Conservation (phyloP, 2,329 filamentous ascomycete species). For the Fusarium sp. region DNA sequence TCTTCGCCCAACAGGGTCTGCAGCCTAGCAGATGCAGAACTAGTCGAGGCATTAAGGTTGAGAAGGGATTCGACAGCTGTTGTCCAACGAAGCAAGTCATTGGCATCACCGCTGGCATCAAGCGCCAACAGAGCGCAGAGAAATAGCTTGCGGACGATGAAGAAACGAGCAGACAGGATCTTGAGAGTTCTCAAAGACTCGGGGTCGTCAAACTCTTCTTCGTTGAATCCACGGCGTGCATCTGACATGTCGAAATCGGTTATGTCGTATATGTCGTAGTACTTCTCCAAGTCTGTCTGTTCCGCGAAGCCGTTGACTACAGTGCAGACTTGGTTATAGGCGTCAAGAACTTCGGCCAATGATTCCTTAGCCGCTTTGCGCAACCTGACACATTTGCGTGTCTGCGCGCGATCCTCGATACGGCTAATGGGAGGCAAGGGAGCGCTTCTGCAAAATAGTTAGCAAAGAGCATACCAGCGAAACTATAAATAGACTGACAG, state of each 20-base stretch:
- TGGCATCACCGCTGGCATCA: slow-evolving; percentile 81
- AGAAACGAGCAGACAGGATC: slow-evolving; percentile 82
- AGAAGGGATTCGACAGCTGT: slow-evolving; percentile 81
- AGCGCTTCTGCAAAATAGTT: slow-evolving; percentile 71
- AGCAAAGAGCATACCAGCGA: not conserved
- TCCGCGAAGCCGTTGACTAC: slow-evolving; percentile 80
- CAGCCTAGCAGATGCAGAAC: slow-evolving; percentile 72
- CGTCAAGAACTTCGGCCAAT: slow-evolving; percentile 76
- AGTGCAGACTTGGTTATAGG: slow-evolving; percentile 77
- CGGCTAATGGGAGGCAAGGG: slow-evolving; percentile 93
- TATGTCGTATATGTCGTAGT: slow-evolving; percentile 90
- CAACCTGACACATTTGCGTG: slow-evolving; percentile 81
- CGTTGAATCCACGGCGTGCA: slow-evolving; percentile 72
- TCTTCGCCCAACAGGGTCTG: slow-evolving; percentile 80
- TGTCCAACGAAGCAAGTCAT: slow-evolving; percentile 83
- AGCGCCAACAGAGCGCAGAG: slow-evolving; percentile 90
- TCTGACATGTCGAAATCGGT: slow-evolving; percentile 79
- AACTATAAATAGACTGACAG: slow-evolving; percentile 65
- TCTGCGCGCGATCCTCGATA: slow-evolving; percentile 85
- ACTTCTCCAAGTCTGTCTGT: slow-evolving; percentile 87
- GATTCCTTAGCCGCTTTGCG: slow-evolving; percentile 79
- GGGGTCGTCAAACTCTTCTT: slow-evolving; percentile 78
- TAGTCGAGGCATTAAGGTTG: slow-evolving; percentile 71
- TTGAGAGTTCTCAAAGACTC: slow-evolving; percentile 86
- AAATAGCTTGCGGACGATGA: slow-evolving; percentile 84